Conservation (phyloP, 306 rosid species). For the Dryas octopetala region DNA sequence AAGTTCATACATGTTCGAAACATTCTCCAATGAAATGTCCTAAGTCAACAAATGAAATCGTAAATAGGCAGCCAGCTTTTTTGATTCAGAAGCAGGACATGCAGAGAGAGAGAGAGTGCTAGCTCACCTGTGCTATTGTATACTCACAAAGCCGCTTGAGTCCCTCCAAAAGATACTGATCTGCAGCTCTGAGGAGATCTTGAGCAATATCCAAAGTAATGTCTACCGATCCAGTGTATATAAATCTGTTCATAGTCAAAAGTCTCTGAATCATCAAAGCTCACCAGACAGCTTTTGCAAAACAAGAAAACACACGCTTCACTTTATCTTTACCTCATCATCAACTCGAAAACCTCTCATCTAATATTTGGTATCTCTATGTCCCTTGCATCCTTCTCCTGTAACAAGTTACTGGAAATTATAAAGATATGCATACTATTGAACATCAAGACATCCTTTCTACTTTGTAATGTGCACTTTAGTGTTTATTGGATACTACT, state of each 20-base stretch:
- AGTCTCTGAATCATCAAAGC: constrained; percentile 29
- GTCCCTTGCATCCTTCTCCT: constrained; percentile 99
- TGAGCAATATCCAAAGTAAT: constrained; percentile 84
- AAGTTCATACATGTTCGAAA: constrained; percentile 93
- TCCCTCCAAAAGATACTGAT: constrained; percentile 98
- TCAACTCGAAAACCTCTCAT: constrained; percentile 96
- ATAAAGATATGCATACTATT: constrained; percentile 14
- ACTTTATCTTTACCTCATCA: constrained; percentile 99
- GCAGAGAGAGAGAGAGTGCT: neutral
- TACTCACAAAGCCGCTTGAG: constrained; percentile 94
- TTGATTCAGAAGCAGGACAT: neutral
- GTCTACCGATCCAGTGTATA: constrained; percentile 93
- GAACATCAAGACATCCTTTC: neutral
- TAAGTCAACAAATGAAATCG: constrained; percentile 21
- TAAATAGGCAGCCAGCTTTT: constrained; percentile 19
- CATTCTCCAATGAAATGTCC: constrained; percentile 90
- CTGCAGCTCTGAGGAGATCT: constrained; percentile 98
- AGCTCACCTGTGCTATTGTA: constrained; percentile 86
- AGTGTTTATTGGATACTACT: neutral
- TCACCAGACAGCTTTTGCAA: constrained; percentile 14
- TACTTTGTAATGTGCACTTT: neutral
- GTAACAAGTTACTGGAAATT: constrained; percentile 30
- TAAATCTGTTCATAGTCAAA: constrained; percentile 61
- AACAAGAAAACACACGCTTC: too few relatives aligned
- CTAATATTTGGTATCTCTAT: constrained; percentile 96